Conservation (phyloP, 495 filamentous ascomycete genomes). For the Penicillium daleae region DNA sequence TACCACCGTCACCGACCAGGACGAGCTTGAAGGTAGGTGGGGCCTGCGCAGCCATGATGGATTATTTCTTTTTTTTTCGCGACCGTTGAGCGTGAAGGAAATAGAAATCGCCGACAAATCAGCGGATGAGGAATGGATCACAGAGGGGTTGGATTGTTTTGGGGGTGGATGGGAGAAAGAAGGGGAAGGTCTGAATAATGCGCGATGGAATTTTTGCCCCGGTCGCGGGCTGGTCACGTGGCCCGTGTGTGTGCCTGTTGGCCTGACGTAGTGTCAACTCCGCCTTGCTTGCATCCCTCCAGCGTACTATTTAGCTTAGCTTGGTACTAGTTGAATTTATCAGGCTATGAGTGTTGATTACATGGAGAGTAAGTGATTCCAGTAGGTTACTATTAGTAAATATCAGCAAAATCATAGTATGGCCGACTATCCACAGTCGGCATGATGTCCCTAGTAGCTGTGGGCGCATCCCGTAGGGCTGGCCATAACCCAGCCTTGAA, state of each 20-base stretch:
- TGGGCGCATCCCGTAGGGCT: not conserved
- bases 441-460: not conserved
- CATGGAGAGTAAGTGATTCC: no score
- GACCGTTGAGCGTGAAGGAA: conserved; percentile 4
- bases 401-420: not conserved
- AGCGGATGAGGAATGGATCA: conserved; percentile 6
- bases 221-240: conserved; percentile 45
- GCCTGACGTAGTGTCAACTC: conserved; percentile 33
- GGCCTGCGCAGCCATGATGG: conserved; percentile 62
- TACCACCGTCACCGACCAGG: conserved; percentile 99
- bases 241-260: conserved; percentile 31
- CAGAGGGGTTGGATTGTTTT: conserved; percentile 26
- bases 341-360: not conserved
- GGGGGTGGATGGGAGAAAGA: conserved; percentile 22
- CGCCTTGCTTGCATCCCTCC: conserved; percentile 9
- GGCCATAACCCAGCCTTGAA: not conserved
- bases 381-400: not conserved
- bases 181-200: conserved; percentile 35
- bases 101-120: conserved; percentile 11
- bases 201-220: conserved; percentile 54
- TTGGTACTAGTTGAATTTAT: not conserved
- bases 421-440: not conserved
- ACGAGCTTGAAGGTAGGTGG: conserved; percentile 98
- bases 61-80: conserved; percentile 31
- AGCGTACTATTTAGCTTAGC: not conserved